Percentiles rank a stretch among this genome's conserved stretches.
These are phyloP conservation scores for Chytridiales sp. DNA, from an alignment of 371 early-diverging fungal species.

Conservation along the genomic window DNA sequence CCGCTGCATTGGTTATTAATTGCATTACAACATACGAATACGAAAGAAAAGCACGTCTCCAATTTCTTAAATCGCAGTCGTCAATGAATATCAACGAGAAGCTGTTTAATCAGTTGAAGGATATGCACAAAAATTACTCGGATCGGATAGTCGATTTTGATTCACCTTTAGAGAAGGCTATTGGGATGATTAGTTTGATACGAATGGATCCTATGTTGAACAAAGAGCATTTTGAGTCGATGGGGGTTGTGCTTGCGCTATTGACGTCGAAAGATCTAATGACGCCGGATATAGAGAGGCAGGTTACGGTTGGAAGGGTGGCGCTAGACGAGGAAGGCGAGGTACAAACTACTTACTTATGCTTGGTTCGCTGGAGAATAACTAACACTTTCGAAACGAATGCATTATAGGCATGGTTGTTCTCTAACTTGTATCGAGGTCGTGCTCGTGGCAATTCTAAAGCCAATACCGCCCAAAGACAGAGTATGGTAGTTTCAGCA, in stretches of 20 bases:
- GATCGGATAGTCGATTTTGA: conserved; percentile 45
- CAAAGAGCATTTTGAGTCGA: conserved; percentile 26
- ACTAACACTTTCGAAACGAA: neutral
- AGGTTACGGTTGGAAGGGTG: conserved; percentile 34
- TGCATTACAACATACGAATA: conserved; percentile 32
- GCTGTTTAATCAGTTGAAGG: conserved; percentile 36
- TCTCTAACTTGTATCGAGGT: conserved; percentile 17
- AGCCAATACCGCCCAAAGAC: neutral
- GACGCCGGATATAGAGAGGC: conserved; percentile 48
- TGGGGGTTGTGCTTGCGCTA: conserved; percentile 35
- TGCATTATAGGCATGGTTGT: conserved; percentile 12
- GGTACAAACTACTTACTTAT: conserved; percentile 12
- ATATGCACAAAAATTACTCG: conserved; percentile 25
- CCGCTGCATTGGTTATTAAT: conserved; percentile 22
- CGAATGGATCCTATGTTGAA: conserved; percentile 34
- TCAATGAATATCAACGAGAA: conserved; percentile 31
- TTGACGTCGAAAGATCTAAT: conserved; percentile 42
- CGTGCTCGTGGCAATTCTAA: conserved; percentile 9
- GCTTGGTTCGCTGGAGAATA: neutral
- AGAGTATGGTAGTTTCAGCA: neutral
- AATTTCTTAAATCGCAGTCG: conserved; percentile 33
- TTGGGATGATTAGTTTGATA: conserved; percentile 32
- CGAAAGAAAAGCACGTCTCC: conserved; percentile 39
- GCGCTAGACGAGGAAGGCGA: conserved; percentile 46
- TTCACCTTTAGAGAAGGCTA: conserved; percentile 52